Evolutionary conservation across 192 early-diverging fungal genomes (phyloP).

Genomic region (Entomortierella beljakovae): DNA sequence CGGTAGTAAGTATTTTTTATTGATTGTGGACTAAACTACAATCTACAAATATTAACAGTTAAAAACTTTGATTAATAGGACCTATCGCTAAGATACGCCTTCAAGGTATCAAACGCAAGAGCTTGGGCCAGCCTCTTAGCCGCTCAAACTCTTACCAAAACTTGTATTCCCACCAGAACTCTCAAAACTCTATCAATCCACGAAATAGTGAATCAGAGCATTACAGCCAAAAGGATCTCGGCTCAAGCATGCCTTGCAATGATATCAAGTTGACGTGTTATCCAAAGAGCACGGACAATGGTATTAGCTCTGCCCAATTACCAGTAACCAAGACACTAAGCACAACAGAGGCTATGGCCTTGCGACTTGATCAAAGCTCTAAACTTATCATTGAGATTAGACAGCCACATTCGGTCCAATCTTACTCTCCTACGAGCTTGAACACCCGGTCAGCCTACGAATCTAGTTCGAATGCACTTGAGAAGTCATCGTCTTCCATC

Average conservation of each 20-base stretch:
- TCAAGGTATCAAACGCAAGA: slow-evolving; percentile 37
- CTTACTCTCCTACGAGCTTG: slow-evolving; percentile 3
- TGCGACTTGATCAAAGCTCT: slow-evolving; percentile 25
- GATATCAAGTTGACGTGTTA: slow-evolving; percentile 44
- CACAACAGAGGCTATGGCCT: slow-evolving; percentile 14
- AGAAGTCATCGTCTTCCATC: neutral
- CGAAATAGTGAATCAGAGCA: neutral
- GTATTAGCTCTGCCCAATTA: neutral
- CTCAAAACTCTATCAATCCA: neutral
- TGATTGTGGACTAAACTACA: neutral
- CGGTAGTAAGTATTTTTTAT: slow-evolving; percentile 26
- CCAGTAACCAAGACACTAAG: slow-evolving; percentile 13
- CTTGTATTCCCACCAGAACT: slow-evolving; percentile 21
- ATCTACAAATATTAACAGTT: neutral
- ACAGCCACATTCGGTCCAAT: slow-evolving; percentile 27
- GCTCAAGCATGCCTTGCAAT: slow-evolving; percentile 18
- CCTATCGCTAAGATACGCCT: slow-evolving; percentile 32
- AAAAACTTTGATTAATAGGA: slow-evolving; percentile 3
- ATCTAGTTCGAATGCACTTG: neutral
- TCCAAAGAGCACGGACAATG: slow-evolving; percentile 4
- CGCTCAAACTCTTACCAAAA: slow-evolving; percentile 36
- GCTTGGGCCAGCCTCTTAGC: slow-evolving; percentile 21
- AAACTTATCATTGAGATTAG: slow-evolving; percentile 43
- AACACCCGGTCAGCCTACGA: neutral
- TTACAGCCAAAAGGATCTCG: slow-evolving; percentile 3